These are phyloP conservation scores for Prunus fruticosa DNA, from an alignment of 306 rosid species.

Conservation along the genomic window DNA sequence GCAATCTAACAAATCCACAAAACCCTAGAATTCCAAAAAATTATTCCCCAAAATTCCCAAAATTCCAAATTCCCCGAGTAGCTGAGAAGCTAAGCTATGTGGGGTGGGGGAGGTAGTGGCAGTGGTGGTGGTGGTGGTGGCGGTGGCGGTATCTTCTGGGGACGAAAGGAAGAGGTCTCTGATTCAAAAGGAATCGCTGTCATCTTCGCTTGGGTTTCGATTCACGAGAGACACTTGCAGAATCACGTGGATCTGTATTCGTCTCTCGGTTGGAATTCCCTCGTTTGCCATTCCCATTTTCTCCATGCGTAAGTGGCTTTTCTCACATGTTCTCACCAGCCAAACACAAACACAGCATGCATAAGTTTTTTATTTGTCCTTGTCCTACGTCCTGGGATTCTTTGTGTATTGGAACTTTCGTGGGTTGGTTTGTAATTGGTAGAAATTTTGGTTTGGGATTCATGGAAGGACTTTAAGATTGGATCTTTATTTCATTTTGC, in stretches of 20 bases:
- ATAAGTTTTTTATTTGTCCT: neutral
- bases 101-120: slow-evolving; percentile 1
- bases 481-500: neutral
- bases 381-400: neutral
- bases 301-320: slow-evolving; percentile 58
- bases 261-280: slow-evolving; percentile 82
- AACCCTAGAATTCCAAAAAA: neutral
- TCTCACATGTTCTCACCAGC: neutral
- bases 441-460: neutral
- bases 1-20: neutral
- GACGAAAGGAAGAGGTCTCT: slow-evolving; percentile 54
- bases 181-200: slow-evolving; percentile 73
- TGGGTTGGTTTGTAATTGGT: neutral
- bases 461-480: neutral
- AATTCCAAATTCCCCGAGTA: neutral
- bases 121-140: slow-evolving; percentile 35
- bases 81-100: slow-evolving; percentile 43
- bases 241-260: slow-evolving; percentile 67
- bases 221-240: slow-evolving; percentile 44
- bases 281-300: slow-evolving; percentile 77
- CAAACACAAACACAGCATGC: neutral
- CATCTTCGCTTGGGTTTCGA: slow-evolving; percentile 87
- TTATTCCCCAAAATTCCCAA: neutral
- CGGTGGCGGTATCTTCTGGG: slow-evolving; percentile 62
- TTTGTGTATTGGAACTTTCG: neutral